These are phyloP conservation scores for Yamadazyma dendronema DNA, from an alignment of 1,139 yeast species.

Conservation along the genomic window DNA sequence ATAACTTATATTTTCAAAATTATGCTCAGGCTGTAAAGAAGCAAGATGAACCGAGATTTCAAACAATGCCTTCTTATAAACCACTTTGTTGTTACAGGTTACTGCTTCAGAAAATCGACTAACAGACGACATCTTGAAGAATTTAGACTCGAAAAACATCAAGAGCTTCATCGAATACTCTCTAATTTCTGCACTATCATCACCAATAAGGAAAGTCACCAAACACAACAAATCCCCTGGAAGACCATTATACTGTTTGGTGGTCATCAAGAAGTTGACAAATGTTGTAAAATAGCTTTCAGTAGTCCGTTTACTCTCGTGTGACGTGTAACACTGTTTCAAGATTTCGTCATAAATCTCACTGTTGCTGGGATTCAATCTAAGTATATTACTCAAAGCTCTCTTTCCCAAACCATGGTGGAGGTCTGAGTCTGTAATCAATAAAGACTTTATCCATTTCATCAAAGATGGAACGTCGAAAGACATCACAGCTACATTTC, in stretches of 20 bases:
- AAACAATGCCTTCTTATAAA: slow-evolving; percentile 74
- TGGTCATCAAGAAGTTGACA: slow-evolving; percentile 54
- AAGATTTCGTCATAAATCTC: slow-evolving; percentile 64
- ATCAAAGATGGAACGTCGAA: slow-evolving; percentile 70
- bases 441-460: slow-evolving; percentile 74
- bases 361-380: slow-evolving; percentile 53
- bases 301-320: slow-evolving; percentile 48
- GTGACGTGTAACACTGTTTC: slow-evolving; percentile 64
- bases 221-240: slow-evolving; percentile 63
- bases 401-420: slow-evolving; percentile 63
- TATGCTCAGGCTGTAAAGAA: slow-evolving; percentile 54
- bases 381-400: slow-evolving; percentile 71
- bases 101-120: slow-evolving; percentile 59
- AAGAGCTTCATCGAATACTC: slow-evolving; percentile 60
- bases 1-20: slow-evolving; percentile 65
- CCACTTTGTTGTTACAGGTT: slow-evolving; percentile 64
- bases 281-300: slow-evolving; percentile 71
- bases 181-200: slow-evolving; percentile 58
- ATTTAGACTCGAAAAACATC: slow-evolving; percentile 53
- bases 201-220: slow-evolving; percentile 69
- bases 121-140: slow-evolving; percentile 41
- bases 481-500: slow-evolving; percentile 49
- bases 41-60: slow-evolving; percentile 60
- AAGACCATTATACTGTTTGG: slow-evolving; percentile 38
- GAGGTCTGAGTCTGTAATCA: slow-evolving; percentile 57